Conservation (phyloP, 352 stramenopile genomes). For the Peronospora belbahrii region DNA sequence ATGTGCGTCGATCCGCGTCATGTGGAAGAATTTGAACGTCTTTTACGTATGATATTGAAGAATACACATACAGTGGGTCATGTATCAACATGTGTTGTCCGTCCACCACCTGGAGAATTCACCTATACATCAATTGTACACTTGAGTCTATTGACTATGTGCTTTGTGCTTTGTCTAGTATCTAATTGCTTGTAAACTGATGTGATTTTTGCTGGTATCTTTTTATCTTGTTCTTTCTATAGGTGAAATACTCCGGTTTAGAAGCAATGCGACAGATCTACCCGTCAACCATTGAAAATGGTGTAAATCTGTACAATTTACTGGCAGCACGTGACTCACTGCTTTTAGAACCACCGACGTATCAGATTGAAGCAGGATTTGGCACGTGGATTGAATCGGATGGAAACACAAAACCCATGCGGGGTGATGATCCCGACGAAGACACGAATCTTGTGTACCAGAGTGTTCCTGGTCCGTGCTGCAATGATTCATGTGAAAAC, state of each 20-base stretch:
- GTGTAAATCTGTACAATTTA: constrained; percentile 74
- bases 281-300: constrained; percentile 49
- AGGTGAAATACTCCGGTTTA: constrained; percentile 78
- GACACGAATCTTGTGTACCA: constrained; percentile 66
- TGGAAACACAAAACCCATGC: constrained; percentile 72
- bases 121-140: constrained; percentile 81
- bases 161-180: too few species aligned
- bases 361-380: constrained; percentile 80
- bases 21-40: constrained; percentile 69
- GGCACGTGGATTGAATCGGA: constrained; percentile 80
- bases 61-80: constrained; percentile 71
- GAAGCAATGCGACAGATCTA: constrained; percentile 71
- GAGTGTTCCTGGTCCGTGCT: constrained; percentile 66
- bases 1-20: constrained; percentile 71
- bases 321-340: constrained; percentile 66
- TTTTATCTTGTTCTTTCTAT: too few species aligned
- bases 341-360: constrained; percentile 66
- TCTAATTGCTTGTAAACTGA: too few species aligned
- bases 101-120: constrained; percentile 58
- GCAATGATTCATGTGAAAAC: constrained; percentile 79
- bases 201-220: not conserved
- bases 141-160: too few species aligned
- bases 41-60: constrained; percentile 75
- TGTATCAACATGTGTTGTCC: constrained; percentile 76
- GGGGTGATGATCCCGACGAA: constrained; percentile 55